Evolutionary conservation across 2,329 filamentous ascomycete genomes (phyloP).

Genomic region (Rutstroemia sp.): DNA sequence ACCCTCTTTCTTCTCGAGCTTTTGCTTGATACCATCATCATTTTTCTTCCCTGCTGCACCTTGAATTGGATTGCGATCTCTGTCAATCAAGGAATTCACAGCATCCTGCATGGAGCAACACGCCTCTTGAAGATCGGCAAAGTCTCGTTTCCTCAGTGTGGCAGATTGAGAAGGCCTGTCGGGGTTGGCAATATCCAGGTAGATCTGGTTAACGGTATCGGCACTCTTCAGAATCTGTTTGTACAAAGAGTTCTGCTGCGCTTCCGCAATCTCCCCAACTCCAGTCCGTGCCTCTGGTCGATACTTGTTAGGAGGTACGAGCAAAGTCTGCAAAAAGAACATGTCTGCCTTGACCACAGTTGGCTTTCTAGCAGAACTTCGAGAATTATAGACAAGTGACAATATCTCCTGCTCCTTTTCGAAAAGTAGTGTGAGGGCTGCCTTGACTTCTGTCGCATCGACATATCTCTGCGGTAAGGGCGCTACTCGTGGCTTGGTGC

Average conservation of each 20-base stretch:
- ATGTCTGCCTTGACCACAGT: conserved; percentile 67
- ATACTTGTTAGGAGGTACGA: conserved; percentile 89
- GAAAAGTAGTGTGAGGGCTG: conserved; percentile 72
- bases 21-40: conserved; percentile 94
- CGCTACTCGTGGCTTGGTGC: conserved; percentile 33
- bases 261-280: conserved; percentile 74
- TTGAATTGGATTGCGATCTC: conserved; percentile 75
- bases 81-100: conserved; percentile 90
- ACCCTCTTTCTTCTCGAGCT: conserved; percentile 97
- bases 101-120: conserved; percentile 80
- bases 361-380: conserved; percentile 46
- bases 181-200: conserved; percentile 50
- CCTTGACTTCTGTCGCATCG: conserved; percentile 74
- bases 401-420: conserved; percentile 80
- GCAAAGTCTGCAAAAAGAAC: conserved; percentile 83
- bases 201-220: conserved; percentile 65
- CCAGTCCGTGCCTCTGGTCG: conserved; percentile 81
- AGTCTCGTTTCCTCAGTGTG: conserved; percentile 47
- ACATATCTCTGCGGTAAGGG: conserved; percentile 61
- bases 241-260: conserved; percentile 81
- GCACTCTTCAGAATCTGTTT: conserved; percentile 75
- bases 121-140: conserved; percentile 70
- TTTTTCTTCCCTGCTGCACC: conserved; percentile 70
- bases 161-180: conserved; percentile 15
- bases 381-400: conserved; percentile 75